These are phyloP conservation scores for Diplodia sapinea DNA, from an alignment of 2,329 filamentous ascomycete species.

Conservation along the genomic window DNA sequence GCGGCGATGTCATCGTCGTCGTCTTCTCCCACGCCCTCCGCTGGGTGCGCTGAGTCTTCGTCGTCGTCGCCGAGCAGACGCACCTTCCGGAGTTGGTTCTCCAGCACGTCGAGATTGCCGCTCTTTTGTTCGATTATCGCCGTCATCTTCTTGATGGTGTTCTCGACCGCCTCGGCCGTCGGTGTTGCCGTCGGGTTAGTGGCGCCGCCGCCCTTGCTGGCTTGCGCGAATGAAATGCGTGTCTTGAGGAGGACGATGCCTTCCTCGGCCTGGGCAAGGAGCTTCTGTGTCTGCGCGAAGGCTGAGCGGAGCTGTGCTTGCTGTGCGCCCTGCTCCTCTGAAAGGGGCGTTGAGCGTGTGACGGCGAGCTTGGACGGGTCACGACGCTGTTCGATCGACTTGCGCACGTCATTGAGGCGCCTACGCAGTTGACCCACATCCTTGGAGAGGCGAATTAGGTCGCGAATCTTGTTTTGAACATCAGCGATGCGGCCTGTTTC, in stretches of 20 bases:
- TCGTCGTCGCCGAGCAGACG: constrained; percentile 19
- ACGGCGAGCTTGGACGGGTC: constrained; percentile 71
- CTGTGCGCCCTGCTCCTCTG: constrained; percentile 79
- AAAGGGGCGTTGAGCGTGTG: constrained; percentile 74
- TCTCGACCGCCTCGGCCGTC: constrained; percentile 88
- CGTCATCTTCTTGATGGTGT: constrained; percentile 92
- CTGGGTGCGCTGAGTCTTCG: constrained; percentile 38
- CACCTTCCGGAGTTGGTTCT: constrained; percentile 81
- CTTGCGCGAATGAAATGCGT: constrained; percentile 67
- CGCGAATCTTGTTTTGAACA: constrained; percentile 70
- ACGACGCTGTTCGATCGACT: constrained; percentile 71
- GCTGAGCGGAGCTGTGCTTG: constrained; percentile 81
- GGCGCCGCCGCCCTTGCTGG: constrained; percentile 55
- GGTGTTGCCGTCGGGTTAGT: constrained; percentile 60
- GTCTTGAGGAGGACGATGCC: constrained; percentile 78
- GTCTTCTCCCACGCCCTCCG: constrained; percentile 17
- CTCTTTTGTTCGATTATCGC: constrained; percentile 89
- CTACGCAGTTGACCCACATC: constrained; percentile 72
- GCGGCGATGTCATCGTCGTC: constrained; percentile 25
- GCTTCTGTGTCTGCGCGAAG: constrained; percentile 75
- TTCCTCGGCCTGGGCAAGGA: constrained; percentile 80
- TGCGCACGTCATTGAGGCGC: constrained; percentile 73
- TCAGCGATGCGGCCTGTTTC: constrained; percentile 71
- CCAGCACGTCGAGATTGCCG: constrained; percentile 87
- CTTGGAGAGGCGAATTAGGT: constrained; percentile 69